Conservation (phyloP, 2,329 filamentous ascomycete genomes). For the Paraphaeosphaeria minitans region DNA sequence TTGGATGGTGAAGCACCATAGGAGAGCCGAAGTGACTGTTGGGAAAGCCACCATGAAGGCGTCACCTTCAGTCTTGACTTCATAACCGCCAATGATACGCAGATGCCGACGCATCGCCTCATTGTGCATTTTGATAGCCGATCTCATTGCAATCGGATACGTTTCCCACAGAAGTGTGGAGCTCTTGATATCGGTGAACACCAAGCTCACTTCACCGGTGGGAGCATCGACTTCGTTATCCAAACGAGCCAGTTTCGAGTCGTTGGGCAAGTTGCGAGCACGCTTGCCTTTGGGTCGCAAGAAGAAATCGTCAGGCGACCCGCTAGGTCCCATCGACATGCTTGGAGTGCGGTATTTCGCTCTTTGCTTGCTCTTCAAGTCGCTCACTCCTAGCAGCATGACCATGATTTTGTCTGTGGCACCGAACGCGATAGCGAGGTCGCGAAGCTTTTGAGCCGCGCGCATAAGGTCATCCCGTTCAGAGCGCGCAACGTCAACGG, state of each 20-base stretch:
- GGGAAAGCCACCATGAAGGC: constrained; percentile 99
- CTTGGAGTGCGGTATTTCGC: constrained; percentile 78
- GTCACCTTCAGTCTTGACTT: constrained; percentile 99
- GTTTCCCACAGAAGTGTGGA: constrained; percentile 96
- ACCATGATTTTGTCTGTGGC: constrained; percentile 97
- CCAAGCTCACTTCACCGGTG: constrained; percentile 86
- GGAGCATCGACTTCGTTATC: constrained; percentile 91
- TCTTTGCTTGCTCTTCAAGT: constrained; percentile 84
- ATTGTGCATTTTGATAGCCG: constrained; percentile 96
- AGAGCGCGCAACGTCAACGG: constrained; percentile 87
- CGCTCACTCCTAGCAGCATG: constrained; percentile 94
- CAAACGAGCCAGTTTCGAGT: constrained; percentile 84
- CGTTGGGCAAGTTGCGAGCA: constrained; percentile 64
- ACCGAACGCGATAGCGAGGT: constrained; percentile 94
- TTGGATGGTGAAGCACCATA: constrained; percentile 97
- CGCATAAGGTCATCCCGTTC: constrained; percentile 92
- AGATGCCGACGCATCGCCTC: constrained; percentile 94
- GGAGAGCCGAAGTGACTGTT: constrained; percentile 87
- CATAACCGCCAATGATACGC: constrained; percentile 91
- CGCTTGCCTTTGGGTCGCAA: constrained; percentile 67
- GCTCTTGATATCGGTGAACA: constrained; percentile 99
- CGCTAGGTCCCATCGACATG: constrained; percentile 81
- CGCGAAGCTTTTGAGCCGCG: constrained; percentile 89
- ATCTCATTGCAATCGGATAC: constrained; percentile 92
- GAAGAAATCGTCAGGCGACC: constrained; percentile 73